Evolutionary conservation across 2,329 filamentous ascomycete species (phyloP).

Genomic region (Fusarium continuum): DNA sequence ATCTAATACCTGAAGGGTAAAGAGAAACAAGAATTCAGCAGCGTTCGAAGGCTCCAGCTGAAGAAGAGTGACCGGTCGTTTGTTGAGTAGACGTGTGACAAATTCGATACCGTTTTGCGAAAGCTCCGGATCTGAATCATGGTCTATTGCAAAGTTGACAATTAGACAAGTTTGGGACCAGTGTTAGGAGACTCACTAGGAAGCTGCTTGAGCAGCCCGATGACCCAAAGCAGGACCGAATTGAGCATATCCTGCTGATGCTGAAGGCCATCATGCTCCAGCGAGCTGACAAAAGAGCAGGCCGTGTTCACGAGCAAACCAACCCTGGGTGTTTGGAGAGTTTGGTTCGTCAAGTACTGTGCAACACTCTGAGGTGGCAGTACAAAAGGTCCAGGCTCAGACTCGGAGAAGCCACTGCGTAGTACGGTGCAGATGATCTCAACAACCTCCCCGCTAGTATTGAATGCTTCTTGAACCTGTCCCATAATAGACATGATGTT

Average conservation of each 20-base stretch:
- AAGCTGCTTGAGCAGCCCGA: conserved; percentile 69
- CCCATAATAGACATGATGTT: conserved; percentile 59
- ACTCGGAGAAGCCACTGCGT: conserved; percentile 78
- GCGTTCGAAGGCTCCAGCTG: conserved; percentile 62
- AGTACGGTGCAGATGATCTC: conserved; percentile 78
- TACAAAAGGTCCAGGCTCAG: conserved; percentile 78
- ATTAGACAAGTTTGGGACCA: neutral
- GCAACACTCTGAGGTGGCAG: conserved; percentile 73
- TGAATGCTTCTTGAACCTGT: conserved; percentile 62
- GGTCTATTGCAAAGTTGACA: conserved; percentile 54
- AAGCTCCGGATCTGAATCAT: conserved; percentile 77
- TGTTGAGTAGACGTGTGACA: conserved; percentile 69
- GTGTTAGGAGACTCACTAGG: conserved; percentile 55
- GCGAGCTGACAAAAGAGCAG: conserved; percentile 72
- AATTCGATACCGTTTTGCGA: conserved; percentile 80
- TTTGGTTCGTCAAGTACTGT: conserved; percentile 69
- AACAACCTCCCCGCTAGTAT: conserved; percentile 70
- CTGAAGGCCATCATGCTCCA: conserved; percentile 56
- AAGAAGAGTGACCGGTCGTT: conserved; percentile 69
- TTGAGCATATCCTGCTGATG: conserved; percentile 60
- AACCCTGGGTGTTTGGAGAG: conserved; percentile 69
- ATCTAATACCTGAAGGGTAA: conserved; percentile 74
- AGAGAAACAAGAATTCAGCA: conserved; percentile 74
- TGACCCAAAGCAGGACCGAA: conserved; percentile 68
- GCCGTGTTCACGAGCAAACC: conserved; percentile 76